Evolutionary conservation across 345 rosid species (phyloP).

Genomic region (Cardamine resedifolia): DNA sequence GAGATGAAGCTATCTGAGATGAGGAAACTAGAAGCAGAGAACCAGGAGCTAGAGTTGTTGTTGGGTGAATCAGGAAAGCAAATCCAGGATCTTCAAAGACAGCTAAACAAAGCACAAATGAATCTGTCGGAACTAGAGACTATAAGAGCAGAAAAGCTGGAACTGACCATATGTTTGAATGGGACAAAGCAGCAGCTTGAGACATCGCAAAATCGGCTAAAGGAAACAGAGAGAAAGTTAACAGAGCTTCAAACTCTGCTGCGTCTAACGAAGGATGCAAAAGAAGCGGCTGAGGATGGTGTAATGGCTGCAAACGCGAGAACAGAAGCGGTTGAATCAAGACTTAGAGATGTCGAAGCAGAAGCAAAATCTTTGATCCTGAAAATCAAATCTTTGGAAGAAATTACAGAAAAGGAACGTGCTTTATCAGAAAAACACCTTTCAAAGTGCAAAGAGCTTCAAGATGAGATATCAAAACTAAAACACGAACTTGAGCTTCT

Average conservation of each 20-base stretch:
- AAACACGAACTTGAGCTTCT: constrained; percentile 48
- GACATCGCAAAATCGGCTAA: constrained; percentile 43
- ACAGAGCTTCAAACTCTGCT: constrained; percentile 46
- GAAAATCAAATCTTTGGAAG: constrained; percentile 50
- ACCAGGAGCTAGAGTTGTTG: constrained; percentile 45
- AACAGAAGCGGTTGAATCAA: constrained; percentile 52
- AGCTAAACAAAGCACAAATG: constrained; percentile 49
- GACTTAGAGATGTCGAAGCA: constrained; percentile 50
- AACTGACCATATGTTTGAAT: constrained; percentile 49
- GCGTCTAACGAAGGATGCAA: constrained; percentile 45
- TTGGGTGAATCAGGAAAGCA: constrained; percentile 42
- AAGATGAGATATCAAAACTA: constrained; percentile 57
- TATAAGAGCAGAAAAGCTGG: constrained; percentile 53
- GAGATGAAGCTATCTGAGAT: constrained; percentile 33
- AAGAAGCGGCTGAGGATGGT: constrained; percentile 52
- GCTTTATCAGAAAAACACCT: constrained; percentile 34
- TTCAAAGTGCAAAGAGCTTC: constrained; percentile 44
- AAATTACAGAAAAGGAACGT: constrained; percentile 34
- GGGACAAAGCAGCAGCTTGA: constrained; percentile 52
- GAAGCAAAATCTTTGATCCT: constrained; percentile 50
- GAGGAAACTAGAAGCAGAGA: constrained; percentile 56
- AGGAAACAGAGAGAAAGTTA: constrained; percentile 48
- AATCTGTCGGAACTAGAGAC: constrained; percentile 47
- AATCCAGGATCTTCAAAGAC: constrained; percentile 37
- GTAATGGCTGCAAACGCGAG: constrained; percentile 41